These are phyloP conservation scores for Dictyostelium firmibasis DNA, from an alignment of 78 protist genomes.

Conservation along the genomic window DNA sequence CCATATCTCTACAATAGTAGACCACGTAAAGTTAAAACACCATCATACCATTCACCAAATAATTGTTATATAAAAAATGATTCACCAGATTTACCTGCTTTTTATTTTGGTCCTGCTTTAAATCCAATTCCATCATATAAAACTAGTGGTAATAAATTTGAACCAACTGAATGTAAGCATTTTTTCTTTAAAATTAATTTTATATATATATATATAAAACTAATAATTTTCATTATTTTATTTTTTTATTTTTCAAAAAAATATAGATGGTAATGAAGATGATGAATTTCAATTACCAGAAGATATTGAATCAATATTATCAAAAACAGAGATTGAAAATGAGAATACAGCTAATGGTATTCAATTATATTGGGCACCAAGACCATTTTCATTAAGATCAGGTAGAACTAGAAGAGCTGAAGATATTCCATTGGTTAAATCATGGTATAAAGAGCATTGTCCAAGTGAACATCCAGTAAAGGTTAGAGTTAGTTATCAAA, in stretches of 20 bases:
- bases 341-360: slow-evolving; percentile 96
- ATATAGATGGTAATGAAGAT: slow-evolving; percentile 55
- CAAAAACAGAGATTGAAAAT: slow-evolving; percentile 86
- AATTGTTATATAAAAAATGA: slow-evolving; percentile 91
- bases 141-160: background rate
- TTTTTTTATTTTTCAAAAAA: background rate
- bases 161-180: background rate
- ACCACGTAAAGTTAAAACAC: slow-evolving; percentile 94
- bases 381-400: slow-evolving; percentile 96
- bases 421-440: slow-evolving; percentile 98
- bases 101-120: slow-evolving; percentile 95
- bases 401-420: slow-evolving; percentile 95
- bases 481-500: slow-evolving; percentile 98
- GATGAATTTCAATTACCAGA: slow-evolving; percentile 75
- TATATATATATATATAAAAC: background rate
- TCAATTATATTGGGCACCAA: slow-evolving; percentile 97
- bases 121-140: slow-evolving; percentile 93
- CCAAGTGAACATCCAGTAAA: slow-evolving; percentile 97
- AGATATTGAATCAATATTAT: background rate
- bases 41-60: slow-evolving; percentile 94
- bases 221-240: background rate
- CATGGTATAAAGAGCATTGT: slow-evolving; percentile 98
- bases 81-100: slow-evolving; percentile 97
- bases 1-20: slow-evolving; percentile 98
- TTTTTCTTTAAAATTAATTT: background rate